Evolutionary conservation across 2,329 filamentous ascomycete species (phyloP), one percentile per base, ranked within the genome.

Genomic region (Penicillium griseofulvum): DNA sequence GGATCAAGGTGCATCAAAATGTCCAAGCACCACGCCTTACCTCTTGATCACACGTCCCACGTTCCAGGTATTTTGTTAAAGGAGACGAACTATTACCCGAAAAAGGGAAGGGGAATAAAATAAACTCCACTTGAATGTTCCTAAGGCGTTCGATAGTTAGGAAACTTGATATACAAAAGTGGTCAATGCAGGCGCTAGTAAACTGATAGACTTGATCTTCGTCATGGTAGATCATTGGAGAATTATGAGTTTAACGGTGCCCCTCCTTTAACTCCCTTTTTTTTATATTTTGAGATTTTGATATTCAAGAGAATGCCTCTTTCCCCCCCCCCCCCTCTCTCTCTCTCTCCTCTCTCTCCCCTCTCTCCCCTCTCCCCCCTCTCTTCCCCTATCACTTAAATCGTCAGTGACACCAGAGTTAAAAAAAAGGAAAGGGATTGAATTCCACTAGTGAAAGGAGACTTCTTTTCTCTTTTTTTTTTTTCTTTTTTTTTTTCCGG

Each of bases 131-230:
- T 33, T 33, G 42, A 16, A 39, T 39, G 37, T 24, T 45, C 19
- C 6, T n/a, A 45, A 49, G 52, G 46, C 45, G 39, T 54, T 50
- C 52, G 36, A 54, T 54, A 54, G 52, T 54, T 17, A 36, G 19
- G 49, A 22, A 38, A 12, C 4, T 28, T 17, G 19, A 49, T 14
- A 31, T 31, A 14, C 43, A 56, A 60, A 63, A 58, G 55, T 70
- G 69, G 68, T 66, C 69, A 66, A 63, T 71, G 68, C 67, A 62
- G 64, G 43, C 58, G 66, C 65, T 71, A 71, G 67, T 65, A 66
- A 58, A 58, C 64, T 66, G 67, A 71, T 72, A 70, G 68, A 70
- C 61, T 64, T 68, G 69, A 71, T 71, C 67, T 69, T 61, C 66
- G 59, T 66, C 59, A 66, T 60, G 57, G 68, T 62, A 68, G 68